Evolutionary conservation across 306 rosid genomes (phyloP).

Genomic region (Delonix regia): DNA sequence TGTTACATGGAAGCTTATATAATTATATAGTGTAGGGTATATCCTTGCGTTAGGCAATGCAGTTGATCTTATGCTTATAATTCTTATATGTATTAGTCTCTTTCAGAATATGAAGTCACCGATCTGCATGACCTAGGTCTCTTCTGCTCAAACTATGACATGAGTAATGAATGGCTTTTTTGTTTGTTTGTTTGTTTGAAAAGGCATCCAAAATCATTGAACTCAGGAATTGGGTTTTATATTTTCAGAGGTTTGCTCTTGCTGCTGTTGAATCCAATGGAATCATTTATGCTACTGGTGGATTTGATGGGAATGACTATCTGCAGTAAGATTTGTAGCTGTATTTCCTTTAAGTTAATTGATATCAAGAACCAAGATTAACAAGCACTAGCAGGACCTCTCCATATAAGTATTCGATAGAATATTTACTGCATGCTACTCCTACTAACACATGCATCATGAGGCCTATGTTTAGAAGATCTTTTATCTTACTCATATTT

Average conservation of each 20-base stretch:
- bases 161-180: conserved; percentile 16
- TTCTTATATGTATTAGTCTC: conserved; percentile 8
- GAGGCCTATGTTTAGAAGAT: conserved; percentile 4
- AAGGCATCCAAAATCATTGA: conserved; percentile 17
- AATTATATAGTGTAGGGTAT: background rate
- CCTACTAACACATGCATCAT: background rate
- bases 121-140: background rate
- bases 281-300: conserved; percentile 60
- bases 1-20: conserved; percentile 5
- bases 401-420: background rate
- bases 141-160: background rate
- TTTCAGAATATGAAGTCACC: conserved; percentile 3
- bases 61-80: background rate
- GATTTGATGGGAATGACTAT: conserved; percentile 58
- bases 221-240: conserved; percentile 22
- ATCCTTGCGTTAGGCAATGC: background rate
- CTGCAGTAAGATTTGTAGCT: conserved; percentile 55
- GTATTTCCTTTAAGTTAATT: conserved; percentile 24
- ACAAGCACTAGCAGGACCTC: background rate
- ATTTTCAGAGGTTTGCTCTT: conserved; percentile 59
- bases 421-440: background rate
- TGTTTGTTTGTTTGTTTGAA: conserved; percentile 4
- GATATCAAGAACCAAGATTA: conserved; percentile 9
- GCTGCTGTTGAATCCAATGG: conserved; percentile 53
- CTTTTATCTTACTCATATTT: background rate